Conservation (phyloP, 2,329 filamentous ascomycete genomes). For the Paraphaeosphaeria sporulosa region DNA sequence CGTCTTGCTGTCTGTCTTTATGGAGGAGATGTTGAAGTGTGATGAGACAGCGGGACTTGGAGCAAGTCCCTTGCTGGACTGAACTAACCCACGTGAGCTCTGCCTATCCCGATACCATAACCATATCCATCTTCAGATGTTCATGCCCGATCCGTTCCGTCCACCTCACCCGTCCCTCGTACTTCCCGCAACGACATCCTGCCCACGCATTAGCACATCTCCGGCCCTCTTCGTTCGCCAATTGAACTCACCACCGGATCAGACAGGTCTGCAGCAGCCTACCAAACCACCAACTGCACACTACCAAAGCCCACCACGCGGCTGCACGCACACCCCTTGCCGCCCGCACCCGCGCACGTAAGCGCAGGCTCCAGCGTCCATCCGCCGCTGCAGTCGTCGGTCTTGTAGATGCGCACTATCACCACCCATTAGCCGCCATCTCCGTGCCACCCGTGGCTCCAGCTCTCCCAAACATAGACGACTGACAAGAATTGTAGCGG, state of each 20-base stretch:
- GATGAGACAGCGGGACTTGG: not conserved
- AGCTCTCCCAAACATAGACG: too few species aligned
- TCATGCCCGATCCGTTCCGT: not conserved
- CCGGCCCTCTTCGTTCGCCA: too few species aligned
- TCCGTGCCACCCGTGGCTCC: too few species aligned
- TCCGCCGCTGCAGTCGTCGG: constrained; percentile 12
- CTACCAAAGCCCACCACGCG: constrained; percentile 14
- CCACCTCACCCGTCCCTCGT: too few species aligned
- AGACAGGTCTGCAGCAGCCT: not conserved
- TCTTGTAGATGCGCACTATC: constrained; percentile 15
- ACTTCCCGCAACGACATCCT: too few species aligned
- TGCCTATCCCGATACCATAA: not conserved
- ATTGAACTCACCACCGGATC: too few species aligned
- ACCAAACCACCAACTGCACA: constrained; percentile 13
- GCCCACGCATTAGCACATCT: not conserved
- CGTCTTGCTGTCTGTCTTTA: not conserved
- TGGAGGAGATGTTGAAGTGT: not conserved
- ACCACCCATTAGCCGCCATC: too few species aligned
- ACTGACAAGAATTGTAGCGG: constrained; percentile 19
- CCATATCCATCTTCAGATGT: not conserved
- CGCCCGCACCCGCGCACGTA: not conserved
- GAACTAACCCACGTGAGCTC: not conserved
- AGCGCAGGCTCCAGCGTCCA: constrained; percentile 15
- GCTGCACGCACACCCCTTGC: constrained; percentile 15
- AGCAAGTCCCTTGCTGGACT: not conserved